Evolutionary conservation across 1,284 basidiomycete genomes (phyloP).

Genomic region (Porphyrellus sp.): DNA sequence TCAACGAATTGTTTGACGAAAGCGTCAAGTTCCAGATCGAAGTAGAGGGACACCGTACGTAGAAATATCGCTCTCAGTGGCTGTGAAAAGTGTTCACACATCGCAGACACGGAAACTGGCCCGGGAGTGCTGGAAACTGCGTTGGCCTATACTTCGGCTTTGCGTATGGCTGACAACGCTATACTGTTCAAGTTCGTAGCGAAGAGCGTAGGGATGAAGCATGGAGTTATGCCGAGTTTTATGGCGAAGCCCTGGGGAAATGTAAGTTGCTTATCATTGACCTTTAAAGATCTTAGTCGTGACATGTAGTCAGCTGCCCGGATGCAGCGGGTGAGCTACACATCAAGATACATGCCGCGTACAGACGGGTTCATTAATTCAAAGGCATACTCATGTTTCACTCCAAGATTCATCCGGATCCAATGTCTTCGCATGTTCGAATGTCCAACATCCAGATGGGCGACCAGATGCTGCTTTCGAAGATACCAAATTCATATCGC

Average conservation of each 20-base stretch:
- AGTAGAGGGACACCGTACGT: constrained; percentile 90
- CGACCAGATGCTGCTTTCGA: constrained; percentile 69
- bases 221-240: constrained; percentile 89
- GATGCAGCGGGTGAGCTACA: constrained; percentile 76
- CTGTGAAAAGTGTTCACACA: constrained; percentile 1
- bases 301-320: constrained; percentile 62
- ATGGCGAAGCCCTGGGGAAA: constrained; percentile 98
- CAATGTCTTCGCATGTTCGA: constrained; percentile 76
- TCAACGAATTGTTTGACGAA: constrained; percentile 83
- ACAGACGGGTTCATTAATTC: constrained; percentile 6
- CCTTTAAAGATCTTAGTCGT: not conserved
- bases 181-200: constrained; percentile 90
- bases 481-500: constrained; percentile 82
- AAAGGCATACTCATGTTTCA: constrained; percentile 89
- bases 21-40: constrained; percentile 73
- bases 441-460: constrained; percentile 45
- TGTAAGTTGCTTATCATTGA: constrained; percentile 45
- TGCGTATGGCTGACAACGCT: constrained; percentile 93
- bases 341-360: not conserved
- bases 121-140: constrained; percentile 94
- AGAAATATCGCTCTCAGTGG: not conserved
- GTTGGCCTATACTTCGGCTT: constrained; percentile 81
- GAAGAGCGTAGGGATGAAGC: constrained; percentile 89
- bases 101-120: constrained; percentile 89
- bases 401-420: constrained; percentile 66